Conservation (phyloP, 1,284 basidiomycete species). For the Moesziomyces sp. region DNA sequence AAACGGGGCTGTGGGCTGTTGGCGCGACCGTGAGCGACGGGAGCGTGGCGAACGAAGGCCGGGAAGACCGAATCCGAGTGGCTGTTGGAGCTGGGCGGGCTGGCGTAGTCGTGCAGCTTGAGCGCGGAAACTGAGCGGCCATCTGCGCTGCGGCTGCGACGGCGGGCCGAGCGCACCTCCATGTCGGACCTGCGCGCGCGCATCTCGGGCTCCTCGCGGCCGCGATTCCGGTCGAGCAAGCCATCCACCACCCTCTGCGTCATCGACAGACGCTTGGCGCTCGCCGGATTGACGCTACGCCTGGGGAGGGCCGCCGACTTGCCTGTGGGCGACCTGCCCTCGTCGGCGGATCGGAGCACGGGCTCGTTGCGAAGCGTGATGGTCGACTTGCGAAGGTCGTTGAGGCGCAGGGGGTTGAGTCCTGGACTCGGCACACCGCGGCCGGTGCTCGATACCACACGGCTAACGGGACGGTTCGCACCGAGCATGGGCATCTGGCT, state of each 20-base stretch:
- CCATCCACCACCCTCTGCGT: slow-evolving; percentile 47
- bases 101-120: slow-evolving; percentile 22
- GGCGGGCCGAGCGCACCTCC: slow-evolving; percentile 27
- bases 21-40: slow-evolving; percentile 13
- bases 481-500: slow-evolving; percentile 21
- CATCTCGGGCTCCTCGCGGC: slow-evolving; percentile 53
- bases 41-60: slow-evolving; percentile 46
- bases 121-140: slow-evolving; percentile 13
- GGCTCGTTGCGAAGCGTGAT: slow-evolving; percentile 29
- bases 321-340: slow-evolving; percentile 10
- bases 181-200: slow-evolving; percentile 31
- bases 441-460: slow-evolving; percentile 44
- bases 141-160: slow-evolving; percentile 50
- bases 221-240: slow-evolving; percentile 37
- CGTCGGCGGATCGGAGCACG: slow-evolving; percentile 14
- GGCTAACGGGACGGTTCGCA: slow-evolving; percentile 35
- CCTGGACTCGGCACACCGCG: slow-evolving; percentile 48
- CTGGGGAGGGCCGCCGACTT: slow-evolving; percentile 9
- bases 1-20: slow-evolving; percentile 33
- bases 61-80: slow-evolving; percentile 45
- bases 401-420: slow-evolving; percentile 25
- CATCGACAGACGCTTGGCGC: slow-evolving; percentile 44
- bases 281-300: neutral
- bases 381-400: slow-evolving; percentile 41
- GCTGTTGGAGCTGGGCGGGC: slow-evolving; percentile 44